Conservation (phyloP, 257 asterid genomes). For the Fraxinus cuspidata region DNA sequence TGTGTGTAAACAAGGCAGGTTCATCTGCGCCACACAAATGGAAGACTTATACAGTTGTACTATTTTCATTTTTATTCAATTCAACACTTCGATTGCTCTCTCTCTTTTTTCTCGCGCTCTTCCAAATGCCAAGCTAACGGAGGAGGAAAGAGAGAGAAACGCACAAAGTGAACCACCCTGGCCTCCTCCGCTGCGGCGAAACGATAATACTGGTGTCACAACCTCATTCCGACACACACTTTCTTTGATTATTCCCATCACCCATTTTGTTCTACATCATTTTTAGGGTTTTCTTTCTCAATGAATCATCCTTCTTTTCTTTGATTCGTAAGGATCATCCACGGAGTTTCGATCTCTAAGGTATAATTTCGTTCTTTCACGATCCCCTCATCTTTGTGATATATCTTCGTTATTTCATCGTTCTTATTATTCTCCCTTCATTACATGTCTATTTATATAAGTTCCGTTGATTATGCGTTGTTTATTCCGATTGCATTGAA, state of each 20-base stretch:
- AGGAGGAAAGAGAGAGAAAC: constrained; percentile 18
- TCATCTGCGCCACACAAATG: too few relatives aligned
- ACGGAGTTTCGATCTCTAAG: constrained; percentile 65
- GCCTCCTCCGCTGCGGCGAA: constrained; percentile 29
- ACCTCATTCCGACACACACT: background rate
- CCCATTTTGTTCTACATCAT: constrained; percentile 7
- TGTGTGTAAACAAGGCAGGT: too few relatives aligned
- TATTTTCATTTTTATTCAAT: too few relatives aligned
- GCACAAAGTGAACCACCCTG: constrained; percentile 25
- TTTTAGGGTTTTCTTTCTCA: constrained; percentile 30
- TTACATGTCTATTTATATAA: background rate
- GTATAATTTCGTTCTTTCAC: constrained; percentile 23
- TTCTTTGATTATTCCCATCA: constrained; percentile 10
- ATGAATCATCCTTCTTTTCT: constrained; percentile 12
- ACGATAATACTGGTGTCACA: constrained; percentile 5
- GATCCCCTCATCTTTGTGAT: background rate
- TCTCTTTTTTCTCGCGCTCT: constrained; percentile 35
- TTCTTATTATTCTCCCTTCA: background rate
- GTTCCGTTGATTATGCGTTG: background rate
- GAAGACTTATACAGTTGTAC: too few relatives aligned
- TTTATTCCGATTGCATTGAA: background rate
- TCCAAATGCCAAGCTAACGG: constrained; percentile 20
- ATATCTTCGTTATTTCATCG: background rate
- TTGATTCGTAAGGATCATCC: constrained; percentile 35
- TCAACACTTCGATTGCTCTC: background rate